Percentiles rank a stretch among this genome's conserved stretches.
phyloP scores from a whole-genome alignment of 495 filamentous ascomycete species.

The Annulohypoxylon nitens region DNA sequence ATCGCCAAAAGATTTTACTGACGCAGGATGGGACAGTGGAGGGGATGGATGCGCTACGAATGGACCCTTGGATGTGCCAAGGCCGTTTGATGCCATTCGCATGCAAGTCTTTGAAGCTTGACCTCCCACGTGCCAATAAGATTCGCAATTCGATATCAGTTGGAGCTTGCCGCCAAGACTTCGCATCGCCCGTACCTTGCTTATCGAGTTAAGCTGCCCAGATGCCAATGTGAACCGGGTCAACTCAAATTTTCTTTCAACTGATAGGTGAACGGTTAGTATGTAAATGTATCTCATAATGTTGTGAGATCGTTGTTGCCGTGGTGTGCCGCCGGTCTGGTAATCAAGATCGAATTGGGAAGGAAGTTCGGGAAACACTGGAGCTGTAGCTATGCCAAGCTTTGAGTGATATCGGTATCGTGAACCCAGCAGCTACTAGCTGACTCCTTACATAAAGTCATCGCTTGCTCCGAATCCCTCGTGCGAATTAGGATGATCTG shows the following conservation, averaged over 20 bases:
- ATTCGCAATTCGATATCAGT: conserved; percentile 23
- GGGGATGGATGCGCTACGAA: conserved; percentile 13
- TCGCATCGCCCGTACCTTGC: conserved; percentile 27
- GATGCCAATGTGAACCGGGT: conserved; percentile 17
- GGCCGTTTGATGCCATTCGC: conserved; percentile 25
- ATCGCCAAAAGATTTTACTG: not conserved
- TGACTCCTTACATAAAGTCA: conserved; percentile 16
- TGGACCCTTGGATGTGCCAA: conserved; percentile 30
- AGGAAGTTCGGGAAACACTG: conserved; percentile 19
- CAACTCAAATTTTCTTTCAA: conserved; percentile 5
- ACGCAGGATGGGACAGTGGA: not conserved
- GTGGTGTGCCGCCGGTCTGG: conserved; percentile 11
- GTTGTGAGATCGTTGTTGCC: not conserved
- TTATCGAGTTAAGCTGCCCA: conserved; percentile 31
- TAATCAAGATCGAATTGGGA: conserved; percentile 22
- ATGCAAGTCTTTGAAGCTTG: conserved; percentile 32
- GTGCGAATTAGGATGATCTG: not conserved
- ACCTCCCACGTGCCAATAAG: conserved; percentile 41
- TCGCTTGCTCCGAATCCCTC: not conserved
- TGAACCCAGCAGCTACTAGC: not conserved
- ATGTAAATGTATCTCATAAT: not conserved
- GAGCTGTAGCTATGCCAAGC: conserved; percentile 16
- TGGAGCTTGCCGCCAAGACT: conserved; percentile 23
- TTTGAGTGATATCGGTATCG: conserved; percentile 4
- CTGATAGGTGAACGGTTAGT: conserved; percentile 5